These are phyloP conservation scores for Daedalea quercina DNA, from an alignment of 768 basidiomycete genomes.

Conservation along the genomic window DNA sequence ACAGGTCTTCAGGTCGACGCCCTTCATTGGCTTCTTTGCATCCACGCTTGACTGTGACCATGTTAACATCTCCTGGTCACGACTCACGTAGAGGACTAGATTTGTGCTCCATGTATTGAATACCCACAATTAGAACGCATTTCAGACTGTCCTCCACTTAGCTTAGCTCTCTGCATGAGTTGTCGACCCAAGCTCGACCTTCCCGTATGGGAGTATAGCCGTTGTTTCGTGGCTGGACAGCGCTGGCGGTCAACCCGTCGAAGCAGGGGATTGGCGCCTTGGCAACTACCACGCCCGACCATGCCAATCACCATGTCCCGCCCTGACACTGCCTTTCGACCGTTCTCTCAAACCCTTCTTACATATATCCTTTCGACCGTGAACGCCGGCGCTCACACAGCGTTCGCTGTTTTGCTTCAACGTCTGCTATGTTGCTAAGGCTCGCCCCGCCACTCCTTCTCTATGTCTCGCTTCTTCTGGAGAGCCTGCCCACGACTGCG, in stretches of 20 bases:
- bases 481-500: conserved; percentile 9
- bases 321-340: background rate
- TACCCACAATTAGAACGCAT: too few relatives aligned
- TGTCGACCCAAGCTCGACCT: too few relatives aligned
- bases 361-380: background rate
- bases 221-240: too few relatives aligned
- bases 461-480: conserved; percentile 20
- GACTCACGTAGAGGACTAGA: conserved; percentile 11
- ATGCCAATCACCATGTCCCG: too few relatives aligned
- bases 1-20: too few relatives aligned
- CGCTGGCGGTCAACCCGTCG: too few relatives aligned
- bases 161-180: too few relatives aligned
- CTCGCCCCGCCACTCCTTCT: conserved; percentile 15
- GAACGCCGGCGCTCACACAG: background rate
- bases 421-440: conserved; percentile 15
- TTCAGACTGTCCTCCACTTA: too few relatives aligned
- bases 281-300: too few relatives aligned
- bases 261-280: too few relatives aligned
- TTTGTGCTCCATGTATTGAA: too few relatives aligned
- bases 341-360: background rate
- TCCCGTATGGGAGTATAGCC: too few relatives aligned
- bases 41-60: conserved; percentile 9
- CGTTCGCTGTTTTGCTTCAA: background rate
- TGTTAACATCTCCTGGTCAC: conserved; percentile 11
- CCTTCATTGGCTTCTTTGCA: background rate